These are phyloP conservation scores for Papilionanthe hybrid DNA, from an alignment of 116 monocot genomes.

Conservation along the genomic window DNA sequence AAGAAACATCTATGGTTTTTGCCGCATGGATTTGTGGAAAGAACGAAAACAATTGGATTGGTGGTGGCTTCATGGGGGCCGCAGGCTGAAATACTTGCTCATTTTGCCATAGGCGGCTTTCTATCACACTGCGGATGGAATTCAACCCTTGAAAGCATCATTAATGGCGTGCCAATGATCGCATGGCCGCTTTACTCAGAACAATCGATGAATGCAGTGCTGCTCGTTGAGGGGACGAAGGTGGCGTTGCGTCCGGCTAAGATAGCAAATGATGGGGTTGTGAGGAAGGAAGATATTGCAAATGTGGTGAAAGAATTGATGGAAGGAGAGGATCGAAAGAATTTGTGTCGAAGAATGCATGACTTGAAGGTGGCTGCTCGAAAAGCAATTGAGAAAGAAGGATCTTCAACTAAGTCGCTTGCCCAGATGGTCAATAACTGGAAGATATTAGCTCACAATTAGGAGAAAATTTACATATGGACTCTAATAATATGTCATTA, in stretches of 20 bases:
- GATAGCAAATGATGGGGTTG: background rate
- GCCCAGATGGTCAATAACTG: background rate
- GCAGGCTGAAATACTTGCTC: constrained; percentile 10
- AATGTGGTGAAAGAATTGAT: constrained; percentile 8
- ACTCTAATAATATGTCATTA: too few relatives aligned
- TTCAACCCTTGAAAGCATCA: constrained; percentile 28
- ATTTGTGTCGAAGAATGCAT: background rate
- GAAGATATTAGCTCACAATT: background rate
- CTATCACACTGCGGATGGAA: constrained; percentile 62
- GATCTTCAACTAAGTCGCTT: background rate
- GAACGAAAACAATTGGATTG: constrained; percentile 4
- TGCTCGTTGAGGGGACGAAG: constrained; percentile 6
- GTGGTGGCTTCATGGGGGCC: constrained; percentile 20
- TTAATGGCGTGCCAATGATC: constrained; percentile 26
- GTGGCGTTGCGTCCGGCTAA: background rate
- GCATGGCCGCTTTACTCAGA: constrained; percentile 27
- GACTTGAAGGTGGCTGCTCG: background rate
- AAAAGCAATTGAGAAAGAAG: background rate
- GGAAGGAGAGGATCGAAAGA: constrained; percentile 20
- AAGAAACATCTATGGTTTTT: background rate
- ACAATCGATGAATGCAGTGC: constrained; percentile 12
- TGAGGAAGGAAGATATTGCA: constrained; percentile 9
- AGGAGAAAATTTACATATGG: too few relatives aligned
- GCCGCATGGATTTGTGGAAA: constrained; percentile 11
- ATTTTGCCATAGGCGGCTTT: constrained; percentile 26